These are phyloP conservation scores for Crucihimalaya himalaica DNA, from an alignment of 345 rosid species.

Conservation along the genomic window DNA sequence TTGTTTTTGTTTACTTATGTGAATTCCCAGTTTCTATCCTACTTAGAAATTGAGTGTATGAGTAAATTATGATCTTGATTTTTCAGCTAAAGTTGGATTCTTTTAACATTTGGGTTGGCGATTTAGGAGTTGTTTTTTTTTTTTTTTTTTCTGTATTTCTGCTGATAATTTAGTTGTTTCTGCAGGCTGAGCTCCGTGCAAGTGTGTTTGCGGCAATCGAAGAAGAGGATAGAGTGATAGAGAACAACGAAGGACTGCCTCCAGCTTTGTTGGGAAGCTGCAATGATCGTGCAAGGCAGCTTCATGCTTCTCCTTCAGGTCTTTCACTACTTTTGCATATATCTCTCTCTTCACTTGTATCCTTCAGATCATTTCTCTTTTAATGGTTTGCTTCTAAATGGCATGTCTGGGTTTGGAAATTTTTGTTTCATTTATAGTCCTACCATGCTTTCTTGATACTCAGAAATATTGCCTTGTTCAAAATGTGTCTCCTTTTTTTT, in stretches of 20 bases:
- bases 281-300: conserved; percentile 88
- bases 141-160: no score
- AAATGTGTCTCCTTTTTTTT: background rate
- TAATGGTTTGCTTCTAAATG: conserved; percentile 1
- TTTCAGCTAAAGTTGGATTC: no score
- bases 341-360: background rate
- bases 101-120: no score
- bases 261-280: conserved; percentile 97
- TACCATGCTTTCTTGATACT: background rate
- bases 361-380: background rate
- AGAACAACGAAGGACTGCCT: conserved; percentile 74
- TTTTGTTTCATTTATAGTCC: background rate
- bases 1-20: background rate
- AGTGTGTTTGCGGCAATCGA: conserved; percentile 99
- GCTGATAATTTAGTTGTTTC: conserved; percentile 13
- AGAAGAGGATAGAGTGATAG: conserved; percentile 87
- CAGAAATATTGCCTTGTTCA: background rate
- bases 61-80: background rate
- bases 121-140: no score
- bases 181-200: conserved; percentile 96
- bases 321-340: conserved; percentile 11
- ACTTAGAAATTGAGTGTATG: background rate
- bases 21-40: background rate
- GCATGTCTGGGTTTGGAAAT: background rate
- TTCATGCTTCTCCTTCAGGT: conserved; percentile 96